Evolutionary conservation across 306 rosid genomes (phyloP), one percentile per base, ranked within the genome.

Genomic region (Dryas alaskensis): DNA sequence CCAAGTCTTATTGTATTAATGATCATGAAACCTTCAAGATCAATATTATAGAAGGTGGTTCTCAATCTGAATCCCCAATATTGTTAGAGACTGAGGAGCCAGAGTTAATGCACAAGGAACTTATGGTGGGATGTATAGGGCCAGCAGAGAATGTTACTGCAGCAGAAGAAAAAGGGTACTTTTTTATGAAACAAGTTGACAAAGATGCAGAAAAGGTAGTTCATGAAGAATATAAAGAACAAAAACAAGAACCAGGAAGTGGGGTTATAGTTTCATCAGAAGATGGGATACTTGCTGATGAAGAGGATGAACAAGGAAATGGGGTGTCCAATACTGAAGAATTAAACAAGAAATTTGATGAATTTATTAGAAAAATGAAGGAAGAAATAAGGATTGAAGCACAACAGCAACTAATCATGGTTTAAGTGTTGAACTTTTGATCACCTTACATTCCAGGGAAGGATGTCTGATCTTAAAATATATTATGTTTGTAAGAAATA

Each of bases 361-460:
- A 93, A 22, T 93, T 93, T 45, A 93, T 93, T 42, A 87, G 84
- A 78, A 93, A 79, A 75, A 86, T 87, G 92, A 93, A 81, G 85
- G 86, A 81, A 78, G 96, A 79, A 82, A 60, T 91, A 14, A 85
- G 89, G 69, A 75, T 86, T 52, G 92, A 93, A 84, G 92, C 97
- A 76, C 75, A 77, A 77, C 64, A 80, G 42, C 91, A 87, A 59
- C 53, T 85, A 37, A 77, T 89, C 27, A 80, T 87, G 84, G 89
- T 85, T 65, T 82, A 69, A 31, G 37, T 31, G 2, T 31, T 31
- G 37, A 31, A 31, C 37, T 31, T 1, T 31, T 31, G 37, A 31
- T 31, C 37, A 31, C 37, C 37, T 31, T 31, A 31, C 37, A 31
- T 1, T 31, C 3, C 37, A 31, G 37, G 37, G 37, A 31, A 31